Evolutionary conservation across 176 grass and related monocot genomes (phyloP).

Genomic region (Tillandsia fasciculata): DNA sequence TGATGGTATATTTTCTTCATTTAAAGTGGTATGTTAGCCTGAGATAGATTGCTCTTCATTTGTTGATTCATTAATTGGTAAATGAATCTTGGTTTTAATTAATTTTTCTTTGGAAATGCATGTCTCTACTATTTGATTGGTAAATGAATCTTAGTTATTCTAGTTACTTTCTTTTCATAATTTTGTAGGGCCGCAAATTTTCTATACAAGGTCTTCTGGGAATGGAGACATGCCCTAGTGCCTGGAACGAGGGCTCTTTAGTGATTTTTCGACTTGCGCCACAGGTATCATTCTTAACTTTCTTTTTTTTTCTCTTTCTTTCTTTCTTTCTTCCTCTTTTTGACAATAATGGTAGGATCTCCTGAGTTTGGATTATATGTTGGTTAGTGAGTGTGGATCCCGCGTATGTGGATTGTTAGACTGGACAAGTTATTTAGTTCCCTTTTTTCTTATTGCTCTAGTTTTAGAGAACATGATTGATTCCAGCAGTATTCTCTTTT

Average conservation of each 20-base stretch:
- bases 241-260: constrained; percentile 62
- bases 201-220: constrained; percentile 88
- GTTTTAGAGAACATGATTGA: not conserved
- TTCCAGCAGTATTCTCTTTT: constrained; percentile 9
- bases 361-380: no score
- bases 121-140: not conserved
- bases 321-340: no score
- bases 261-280: constrained; percentile 95
- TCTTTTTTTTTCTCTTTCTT: not conserved
- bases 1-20: no score
- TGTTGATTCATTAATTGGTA: not conserved
- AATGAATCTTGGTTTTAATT: not conserved
- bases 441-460: not conserved
- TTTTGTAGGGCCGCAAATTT: constrained; percentile 83
- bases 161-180: constrained; percentile 9
- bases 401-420: no score
- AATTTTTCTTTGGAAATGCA: not conserved
- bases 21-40: no score
- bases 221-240: constrained; percentile 22
- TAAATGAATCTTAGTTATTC: constrained; percentile 7
- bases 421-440: not conserved
- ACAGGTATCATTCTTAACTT: constrained; percentile 44
- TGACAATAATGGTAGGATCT: no score
- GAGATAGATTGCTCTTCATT: no score
- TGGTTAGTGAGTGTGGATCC: no score